Evolutionary conservation across 2,329 filamentous ascomycete species (phyloP).

Genomic region (Ceratocystiopsis minuta): DNA sequence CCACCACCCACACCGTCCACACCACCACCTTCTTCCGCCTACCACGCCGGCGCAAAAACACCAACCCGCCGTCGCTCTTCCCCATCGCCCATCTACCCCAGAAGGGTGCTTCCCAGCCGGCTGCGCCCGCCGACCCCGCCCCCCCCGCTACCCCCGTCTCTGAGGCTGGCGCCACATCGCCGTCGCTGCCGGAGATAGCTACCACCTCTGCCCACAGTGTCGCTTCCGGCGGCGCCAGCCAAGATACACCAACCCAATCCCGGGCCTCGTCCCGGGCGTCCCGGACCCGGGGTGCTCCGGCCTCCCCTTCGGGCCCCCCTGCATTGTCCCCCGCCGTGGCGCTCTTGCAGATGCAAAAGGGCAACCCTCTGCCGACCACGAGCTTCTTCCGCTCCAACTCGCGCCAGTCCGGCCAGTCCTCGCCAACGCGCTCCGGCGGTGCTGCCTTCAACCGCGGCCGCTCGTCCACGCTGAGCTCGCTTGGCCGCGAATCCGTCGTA

Average conservation of each 20-base stretch:
- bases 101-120: slow-evolving; percentile 1
- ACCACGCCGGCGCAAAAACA: slow-evolving; percentile 41
- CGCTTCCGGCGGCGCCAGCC: neutral
- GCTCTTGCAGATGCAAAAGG: slow-evolving; percentile 17
- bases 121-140: slow-evolving; percentile 18
- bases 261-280: slow-evolving; percentile 12
- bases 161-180: too few species aligned
- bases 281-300: too few species aligned
- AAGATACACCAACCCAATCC: slow-evolving; percentile 16
- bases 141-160: neutral
- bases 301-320: too few species aligned
- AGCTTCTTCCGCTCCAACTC: slow-evolving; percentile 31
- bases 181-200: too few species aligned
- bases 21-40: slow-evolving; percentile 66
- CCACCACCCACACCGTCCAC: slow-evolving; percentile 39
- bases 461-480: slow-evolving; percentile 78
- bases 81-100: slow-evolving; percentile 65
- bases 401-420: slow-evolving; percentile 46
- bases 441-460: slow-evolving; percentile 35
- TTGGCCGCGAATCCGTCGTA: slow-evolving; percentile 54
- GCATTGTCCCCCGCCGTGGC: slow-evolving; percentile 15
- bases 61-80: slow-evolving; percentile 54
- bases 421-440: slow-evolving; percentile 28
- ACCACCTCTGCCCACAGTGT: too few species aligned
- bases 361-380: slow-evolving; percentile 26